Evolutionary conservation across 345 rosid species (phyloP).

Genomic region (Rhodamnia rubescens): DNA sequence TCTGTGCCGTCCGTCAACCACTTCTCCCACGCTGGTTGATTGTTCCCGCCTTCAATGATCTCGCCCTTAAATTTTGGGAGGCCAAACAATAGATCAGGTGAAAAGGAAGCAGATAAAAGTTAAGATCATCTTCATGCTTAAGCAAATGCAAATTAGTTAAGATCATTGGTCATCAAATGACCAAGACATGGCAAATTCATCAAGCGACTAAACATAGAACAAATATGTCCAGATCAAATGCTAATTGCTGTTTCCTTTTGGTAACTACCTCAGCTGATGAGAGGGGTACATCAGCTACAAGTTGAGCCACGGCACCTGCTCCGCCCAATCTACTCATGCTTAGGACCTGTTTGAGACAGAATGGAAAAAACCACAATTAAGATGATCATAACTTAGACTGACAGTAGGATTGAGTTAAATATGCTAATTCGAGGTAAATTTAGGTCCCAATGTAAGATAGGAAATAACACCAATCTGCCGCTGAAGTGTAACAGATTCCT

Average conservation of each 20-base stretch:
- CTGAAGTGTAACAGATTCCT: not conserved
- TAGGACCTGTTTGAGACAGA: constrained; percentile 33
- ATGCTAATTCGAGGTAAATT: not conserved
- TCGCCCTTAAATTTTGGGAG: constrained; percentile 22
- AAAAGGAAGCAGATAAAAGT: not conserved
- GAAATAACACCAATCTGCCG: not conserved
- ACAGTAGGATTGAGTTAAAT: not conserved
- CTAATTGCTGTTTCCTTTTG: not conserved
- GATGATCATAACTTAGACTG: not conserved
- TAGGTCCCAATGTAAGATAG: not conserved
- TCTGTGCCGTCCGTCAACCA: constrained; percentile 72
- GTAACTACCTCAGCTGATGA: constrained; percentile 44
- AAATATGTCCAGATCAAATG: not conserved
- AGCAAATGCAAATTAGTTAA: not conserved
- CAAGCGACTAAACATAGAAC: not conserved
- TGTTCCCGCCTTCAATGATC: constrained; percentile 31
- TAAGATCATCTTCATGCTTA: not conserved
- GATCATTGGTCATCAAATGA: not conserved
- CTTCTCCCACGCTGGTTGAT: constrained; percentile 49
- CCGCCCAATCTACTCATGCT: constrained; percentile 74
- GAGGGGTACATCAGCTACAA: constrained; percentile 54
- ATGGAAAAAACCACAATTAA: not conserved
- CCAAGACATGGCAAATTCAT: not conserved
- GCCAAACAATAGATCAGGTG: not conserved
- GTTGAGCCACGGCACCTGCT: constrained; percentile 69